phyloP scores from a whole-genome alignment of 2,329 filamentous ascomycete genomes.

The Fusarium protoensiforme region DNA sequence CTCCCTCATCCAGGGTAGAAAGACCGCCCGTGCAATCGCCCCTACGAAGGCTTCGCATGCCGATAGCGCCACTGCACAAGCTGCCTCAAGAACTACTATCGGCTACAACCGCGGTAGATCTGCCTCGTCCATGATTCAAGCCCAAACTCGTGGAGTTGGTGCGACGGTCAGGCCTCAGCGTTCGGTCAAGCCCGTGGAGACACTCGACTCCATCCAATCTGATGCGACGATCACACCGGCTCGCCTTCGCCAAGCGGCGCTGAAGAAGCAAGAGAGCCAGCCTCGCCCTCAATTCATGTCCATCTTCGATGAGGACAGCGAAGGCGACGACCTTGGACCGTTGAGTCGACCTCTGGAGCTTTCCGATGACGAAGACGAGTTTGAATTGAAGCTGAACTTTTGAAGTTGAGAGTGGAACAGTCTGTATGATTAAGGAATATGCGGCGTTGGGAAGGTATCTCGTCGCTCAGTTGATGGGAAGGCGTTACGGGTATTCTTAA shows the following conservation, averaged over 20 bases:
- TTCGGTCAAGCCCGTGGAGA: constrained; percentile 25
- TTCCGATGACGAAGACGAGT: constrained; percentile 63
- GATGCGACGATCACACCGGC: constrained; percentile 62
- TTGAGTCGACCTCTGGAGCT: constrained; percentile 34
- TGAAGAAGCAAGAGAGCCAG: constrained; percentile 38
- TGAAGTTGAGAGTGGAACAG: constrained; percentile 20
- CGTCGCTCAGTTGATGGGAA: constrained; percentile 4
- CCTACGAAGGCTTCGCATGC: constrained; percentile 61
- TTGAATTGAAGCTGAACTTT: constrained; percentile 62
- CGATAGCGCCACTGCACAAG: constrained; percentile 70
- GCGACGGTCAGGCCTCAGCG: constrained; percentile 24
- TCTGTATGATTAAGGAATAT: constrained; percentile 22
- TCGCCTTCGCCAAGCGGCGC: constrained; percentile 41
- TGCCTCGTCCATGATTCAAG: constrained; percentile 59
- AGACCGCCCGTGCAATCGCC: constrained; percentile 50
- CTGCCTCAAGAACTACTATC: constrained; percentile 81
- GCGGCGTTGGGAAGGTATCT: constrained; percentile 30
- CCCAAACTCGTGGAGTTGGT: constrained; percentile 27
- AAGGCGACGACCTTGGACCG: constrained; percentile 46
- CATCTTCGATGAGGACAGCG: constrained; percentile 66
- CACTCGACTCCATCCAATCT: constrained; percentile 21
- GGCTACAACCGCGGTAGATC: constrained; percentile 84
- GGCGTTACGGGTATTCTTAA: constrained; percentile 23
- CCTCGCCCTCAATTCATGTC: constrained; percentile 64
- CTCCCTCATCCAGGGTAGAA: constrained; percentile 46